phyloP scores from a whole-genome alignment of 257 asterid genomes.

The Solanum peruvianum region DNA sequence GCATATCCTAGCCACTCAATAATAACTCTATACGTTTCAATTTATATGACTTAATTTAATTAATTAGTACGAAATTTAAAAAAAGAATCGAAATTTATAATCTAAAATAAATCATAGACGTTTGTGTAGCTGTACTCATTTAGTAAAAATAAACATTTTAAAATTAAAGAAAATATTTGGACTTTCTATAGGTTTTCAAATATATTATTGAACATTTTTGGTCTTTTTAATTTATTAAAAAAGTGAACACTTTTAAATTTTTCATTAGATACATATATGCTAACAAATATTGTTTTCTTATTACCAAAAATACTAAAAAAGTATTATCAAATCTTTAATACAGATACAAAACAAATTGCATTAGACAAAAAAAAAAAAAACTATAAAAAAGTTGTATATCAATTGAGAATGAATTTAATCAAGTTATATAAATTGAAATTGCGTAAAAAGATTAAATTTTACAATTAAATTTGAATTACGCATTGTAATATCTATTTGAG shows the following conservation, averaged over 20 bases:
- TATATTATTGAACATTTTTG: background rate
- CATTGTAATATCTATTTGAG: too few relatives aligned
- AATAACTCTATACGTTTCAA: fast-evolving
- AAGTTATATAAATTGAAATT: background rate
- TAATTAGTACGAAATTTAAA: too few relatives aligned
- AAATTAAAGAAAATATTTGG: too few relatives aligned
- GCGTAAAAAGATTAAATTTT: too few relatives aligned
- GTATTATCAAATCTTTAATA: background rate
- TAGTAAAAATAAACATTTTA: too few relatives aligned
- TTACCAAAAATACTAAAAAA: background rate
- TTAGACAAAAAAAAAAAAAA: background rate
- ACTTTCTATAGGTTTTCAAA: background rate
- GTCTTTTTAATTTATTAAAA: background rate
- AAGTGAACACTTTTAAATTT: background rate
- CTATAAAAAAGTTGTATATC: background rate
- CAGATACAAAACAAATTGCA: too few relatives aligned
- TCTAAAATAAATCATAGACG: too few relatives aligned
- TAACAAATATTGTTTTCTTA: background rate
- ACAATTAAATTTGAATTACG: too few relatives aligned
- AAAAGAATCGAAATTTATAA: too few relatives aligned
- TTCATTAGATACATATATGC: background rate
- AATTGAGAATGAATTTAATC: too few relatives aligned
- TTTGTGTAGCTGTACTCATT: background rate
- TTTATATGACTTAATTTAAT: too few relatives aligned
- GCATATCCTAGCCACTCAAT: background rate